These are phyloP conservation scores for Meyerozyma athensensis DNA, from an alignment of 1,139 yeast genomes.

Conservation along the genomic window DNA sequence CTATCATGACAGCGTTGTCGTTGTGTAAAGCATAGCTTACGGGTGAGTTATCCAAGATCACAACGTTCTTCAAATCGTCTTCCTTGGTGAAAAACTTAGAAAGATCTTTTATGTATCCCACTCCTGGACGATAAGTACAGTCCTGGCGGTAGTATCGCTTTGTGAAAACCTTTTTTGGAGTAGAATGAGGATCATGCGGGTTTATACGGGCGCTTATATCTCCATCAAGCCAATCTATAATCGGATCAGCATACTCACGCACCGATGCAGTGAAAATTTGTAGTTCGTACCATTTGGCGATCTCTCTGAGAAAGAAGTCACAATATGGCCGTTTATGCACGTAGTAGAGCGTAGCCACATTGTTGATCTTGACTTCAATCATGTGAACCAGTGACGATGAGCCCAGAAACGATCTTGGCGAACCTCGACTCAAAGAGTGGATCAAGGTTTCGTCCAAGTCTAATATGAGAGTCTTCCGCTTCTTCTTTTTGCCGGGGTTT, in stretches of 20 bases:
- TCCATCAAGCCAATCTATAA: conserved; percentile 74
- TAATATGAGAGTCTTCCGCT: conserved; percentile 66
- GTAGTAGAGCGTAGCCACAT: conserved; percentile 73
- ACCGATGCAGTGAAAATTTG: conserved; percentile 93
- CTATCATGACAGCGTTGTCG: conserved; percentile 85
- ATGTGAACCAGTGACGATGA: conserved; percentile 57
- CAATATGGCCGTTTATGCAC: conserved; percentile 92
- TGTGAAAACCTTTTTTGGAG: conserved; percentile 31
- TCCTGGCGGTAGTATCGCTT: conserved; percentile 73
- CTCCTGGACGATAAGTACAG: conserved; percentile 71
- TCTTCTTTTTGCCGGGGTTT: conserved; percentile 33
- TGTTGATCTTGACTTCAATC: conserved; percentile 76
- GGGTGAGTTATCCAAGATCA: conserved; percentile 90
- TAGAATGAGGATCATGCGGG: conserved; percentile 21
- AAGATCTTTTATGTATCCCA: conserved; percentile 86
- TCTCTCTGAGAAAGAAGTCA: conserved; percentile 74
- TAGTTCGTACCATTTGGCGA: conserved; percentile 81
- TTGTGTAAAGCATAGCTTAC: conserved; percentile 79
- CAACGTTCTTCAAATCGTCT: conserved; percentile 65
- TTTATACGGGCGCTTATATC: conserved; percentile 24
- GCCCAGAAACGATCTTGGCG: conserved; percentile 34
- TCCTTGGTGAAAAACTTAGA: conserved; percentile 40
- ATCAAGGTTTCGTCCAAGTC: conserved; percentile 93
- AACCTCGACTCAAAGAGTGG: conserved; percentile 76
- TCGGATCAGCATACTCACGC: conserved; percentile 94